Evolutionary conservation across 2,329 filamentous ascomycete species (phyloP).

Genomic region (Phoma sp.): DNA sequence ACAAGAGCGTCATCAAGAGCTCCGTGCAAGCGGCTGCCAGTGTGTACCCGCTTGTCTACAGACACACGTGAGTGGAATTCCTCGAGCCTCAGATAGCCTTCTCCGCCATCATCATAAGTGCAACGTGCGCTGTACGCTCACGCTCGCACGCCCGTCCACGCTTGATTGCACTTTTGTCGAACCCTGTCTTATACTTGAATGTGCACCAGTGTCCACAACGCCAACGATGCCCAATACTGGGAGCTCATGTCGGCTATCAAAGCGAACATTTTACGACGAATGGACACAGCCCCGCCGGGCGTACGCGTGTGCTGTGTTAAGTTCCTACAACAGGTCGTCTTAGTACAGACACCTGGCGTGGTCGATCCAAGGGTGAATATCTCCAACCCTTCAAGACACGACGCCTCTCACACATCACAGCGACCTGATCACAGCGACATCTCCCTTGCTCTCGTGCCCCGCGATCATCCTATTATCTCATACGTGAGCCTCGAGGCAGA

Average conservation of each 20-base stretch:
- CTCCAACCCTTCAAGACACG: slow-evolving; percentile 5
- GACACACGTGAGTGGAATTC: slow-evolving; percentile 81
- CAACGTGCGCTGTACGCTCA: slow-evolving; percentile 21
- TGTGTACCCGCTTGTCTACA: slow-evolving; percentile 89
- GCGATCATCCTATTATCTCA: slow-evolving; percentile 80
- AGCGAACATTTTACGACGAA: slow-evolving; percentile 82
- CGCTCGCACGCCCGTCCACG: slow-evolving; percentile 22
- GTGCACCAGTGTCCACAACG: slow-evolving; percentile 77
- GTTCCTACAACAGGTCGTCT: slow-evolving; percentile 90
- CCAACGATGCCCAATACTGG: slow-evolving; percentile 82
- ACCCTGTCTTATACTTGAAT: slow-evolving; percentile 43
- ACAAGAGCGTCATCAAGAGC: slow-evolving; percentile 81
- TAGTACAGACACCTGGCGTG: slow-evolving; percentile 86
- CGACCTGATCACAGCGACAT: slow-evolving; percentile 79
- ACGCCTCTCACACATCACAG: slow-evolving; percentile 54
- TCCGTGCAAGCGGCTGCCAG: slow-evolving; percentile 88
- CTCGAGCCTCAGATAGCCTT: slow-evolving; percentile 30
- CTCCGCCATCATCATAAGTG: slow-evolving; percentile 22
- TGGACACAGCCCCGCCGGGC: slow-evolving; percentile 78
- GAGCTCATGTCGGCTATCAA: slow-evolving; percentile 89
- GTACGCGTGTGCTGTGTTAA: slow-evolving; percentile 96
- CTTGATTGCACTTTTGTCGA: slow-evolving; percentile 26
- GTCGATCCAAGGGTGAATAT: slow-evolving; percentile 80
- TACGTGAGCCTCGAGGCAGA: slow-evolving; percentile 88
- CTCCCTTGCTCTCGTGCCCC: slow-evolving; percentile 83